Evolutionary conservation across 2,329 filamentous ascomycete species (phyloP), one percentile per base, ranked within the genome.

Genomic region (Microdochium bolleyi): DNA sequence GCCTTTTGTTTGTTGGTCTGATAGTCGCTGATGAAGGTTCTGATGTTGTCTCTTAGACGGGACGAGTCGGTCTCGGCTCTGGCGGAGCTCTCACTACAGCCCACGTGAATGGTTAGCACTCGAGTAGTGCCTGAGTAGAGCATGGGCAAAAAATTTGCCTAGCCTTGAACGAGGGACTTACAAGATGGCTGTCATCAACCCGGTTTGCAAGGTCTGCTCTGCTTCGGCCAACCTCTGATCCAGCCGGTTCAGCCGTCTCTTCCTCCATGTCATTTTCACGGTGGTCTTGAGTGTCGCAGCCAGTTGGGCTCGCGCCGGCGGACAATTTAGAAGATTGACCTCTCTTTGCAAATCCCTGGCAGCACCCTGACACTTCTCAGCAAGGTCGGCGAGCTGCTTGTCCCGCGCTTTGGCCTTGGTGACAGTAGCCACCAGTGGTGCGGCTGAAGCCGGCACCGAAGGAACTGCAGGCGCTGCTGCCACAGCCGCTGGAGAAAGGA

Each of bases 231-330:
- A 49, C 9, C 51, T 55, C n/a, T 52, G 56, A 25, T 61, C 56
- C 2, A 62, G 11, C 7, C 46, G 53, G 0, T 59, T 50, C n/a
- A 64, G 52, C 1, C 60, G 52, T 2, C 50, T 27, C 34, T 56
- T 60, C n/a, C 61, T 52, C 61, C 61, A 62, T 2, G 25, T 53
- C 1, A 52, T 57, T 49, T 61, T 62, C 2, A 53, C 48, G 1
- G 54, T 54, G 2, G 56, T 25, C 13, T 30, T 24, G 2, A 56
- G 24, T 3, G 54, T 54, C 19, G 46, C 52, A 7, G 34, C 32
- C 21, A 57, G 51, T 16, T 19, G 7, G 7, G 7, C 34, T 4
- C 13, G 4, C 7, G 4, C 5, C 34, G 34, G 16, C n/a, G 14
- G 7, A 19, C 34, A 5, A n/a, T 48, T 51, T 24, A 57, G 52